Evolutionary conservation across 495 filamentous ascomycete species (phyloP), one percentile per base, ranked within the genome.

Genomic region (Neurospora tetraspora): DNA sequence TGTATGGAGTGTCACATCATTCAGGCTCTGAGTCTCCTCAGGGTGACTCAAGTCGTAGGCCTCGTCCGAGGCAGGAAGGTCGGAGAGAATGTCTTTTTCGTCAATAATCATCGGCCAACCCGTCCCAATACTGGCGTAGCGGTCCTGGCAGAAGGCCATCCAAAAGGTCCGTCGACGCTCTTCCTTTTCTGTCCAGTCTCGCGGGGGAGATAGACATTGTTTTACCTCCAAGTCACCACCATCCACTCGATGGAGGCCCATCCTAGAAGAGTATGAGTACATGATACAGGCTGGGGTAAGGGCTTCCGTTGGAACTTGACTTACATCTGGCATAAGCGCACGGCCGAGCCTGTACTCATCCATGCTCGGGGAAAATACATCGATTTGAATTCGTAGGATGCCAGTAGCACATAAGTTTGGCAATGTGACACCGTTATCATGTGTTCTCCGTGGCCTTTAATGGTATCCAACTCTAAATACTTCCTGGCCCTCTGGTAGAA

Each of bases 351-450:
- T 11, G 91, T 89, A 71, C 92, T 97, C 81, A 98, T 87, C 96
- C 96, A 99, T 4, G 96, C 96, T 47, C 96, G 85, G 3, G 96
- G 96, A 75, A 99, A 99, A 80, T 93, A 97, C 92, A 99, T 98
- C 87, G 92, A 91, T 81, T 94, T 96, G 79, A 98, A 98, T 79
- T 99, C 96, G 77, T 97, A 98, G 0, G 86, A 88, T 4, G 89
- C 87, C 69, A 97, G 87, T 5, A 99, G 83, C 11, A 90, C 82
- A 88, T 96, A 96, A 3, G 92, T 87, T 80, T 98, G 96, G 42
- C 89, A 89, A 76, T 96, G 90, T 34, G 89, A 91, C 27, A 97
- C 83, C 12, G 90, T 92, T 71, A 98, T 91, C 74, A 94, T 90
- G 68, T 88, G 86, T 80, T 98, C 96, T 43, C 96, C 96, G 76